Conservation (phyloP, 1,284 basidiomycete species). For the Ganoderma sinense region DNA sequence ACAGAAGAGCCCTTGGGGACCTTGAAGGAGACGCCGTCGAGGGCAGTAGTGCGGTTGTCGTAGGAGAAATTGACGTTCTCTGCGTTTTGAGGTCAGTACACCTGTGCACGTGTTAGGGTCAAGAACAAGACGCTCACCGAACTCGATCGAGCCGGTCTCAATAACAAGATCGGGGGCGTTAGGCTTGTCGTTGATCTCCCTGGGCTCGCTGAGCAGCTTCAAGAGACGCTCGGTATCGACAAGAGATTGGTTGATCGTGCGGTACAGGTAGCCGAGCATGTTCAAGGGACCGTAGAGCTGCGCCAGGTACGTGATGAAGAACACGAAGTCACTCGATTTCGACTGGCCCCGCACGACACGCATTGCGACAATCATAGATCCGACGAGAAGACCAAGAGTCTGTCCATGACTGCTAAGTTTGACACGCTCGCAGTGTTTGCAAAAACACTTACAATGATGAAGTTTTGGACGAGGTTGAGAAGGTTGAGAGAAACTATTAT, state of each 20-base stretch:
- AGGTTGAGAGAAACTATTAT: conserved; percentile 71
- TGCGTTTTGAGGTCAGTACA: conserved; percentile 37
- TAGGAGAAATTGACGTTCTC: conserved; percentile 87
- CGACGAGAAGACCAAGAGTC: conserved; percentile 80
- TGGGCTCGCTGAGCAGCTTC: conserved; percentile 77
- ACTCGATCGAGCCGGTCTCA: conserved; percentile 83
- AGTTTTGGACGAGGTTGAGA: conserved; percentile 79
- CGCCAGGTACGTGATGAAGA: conserved; percentile 82
- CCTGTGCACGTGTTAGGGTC: background rate
- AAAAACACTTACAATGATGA: conserved; percentile 67
- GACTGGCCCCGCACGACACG: conserved; percentile 63
- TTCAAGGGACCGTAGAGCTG: conserved; percentile 82
- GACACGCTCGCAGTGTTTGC: background rate
- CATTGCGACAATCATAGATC: conserved; percentile 77
- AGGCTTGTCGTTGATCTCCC: conserved; percentile 83
- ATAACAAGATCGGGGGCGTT: conserved; percentile 78
- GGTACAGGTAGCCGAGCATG: conserved; percentile 77
- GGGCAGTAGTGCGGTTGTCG: conserved; percentile 76
- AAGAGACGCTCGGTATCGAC: conserved; percentile 85
- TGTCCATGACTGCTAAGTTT: conserved; percentile 37
- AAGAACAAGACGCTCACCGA: conserved; percentile 58
- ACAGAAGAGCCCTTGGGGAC: conserved; percentile 84
- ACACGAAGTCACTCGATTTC: conserved; percentile 68
- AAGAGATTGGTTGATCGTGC: conserved; percentile 75
- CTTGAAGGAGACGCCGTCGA: conserved; percentile 84